These are phyloP conservation scores for Myxozyma geophila DNA, from an alignment of 805 yeast genomes.

Conservation along the genomic window DNA sequence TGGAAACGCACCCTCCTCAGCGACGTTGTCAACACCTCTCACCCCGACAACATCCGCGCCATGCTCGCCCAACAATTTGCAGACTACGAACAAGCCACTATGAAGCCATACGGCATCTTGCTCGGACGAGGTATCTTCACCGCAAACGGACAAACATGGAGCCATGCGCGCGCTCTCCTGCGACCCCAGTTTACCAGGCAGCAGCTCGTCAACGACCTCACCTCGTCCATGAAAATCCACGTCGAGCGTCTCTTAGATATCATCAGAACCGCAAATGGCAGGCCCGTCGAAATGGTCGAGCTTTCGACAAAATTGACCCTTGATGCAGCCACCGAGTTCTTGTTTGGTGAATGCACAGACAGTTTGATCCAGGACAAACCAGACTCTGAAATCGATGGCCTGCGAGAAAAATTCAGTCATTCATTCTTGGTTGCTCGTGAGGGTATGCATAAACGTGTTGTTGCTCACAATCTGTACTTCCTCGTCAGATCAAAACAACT, in stretches of 20 bases:
- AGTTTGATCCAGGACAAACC: not conserved
- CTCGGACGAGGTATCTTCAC: conserved; percentile 48
- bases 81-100: conserved; percentile 36
- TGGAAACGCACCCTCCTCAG: no score
- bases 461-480: conserved; percentile 37
- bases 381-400: not conserved
- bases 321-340: conserved; percentile 45
- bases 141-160: conserved; percentile 45
- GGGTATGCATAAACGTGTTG: conserved; percentile 29
- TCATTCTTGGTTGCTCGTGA: conserved; percentile 38
- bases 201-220: conserved; percentile 39
- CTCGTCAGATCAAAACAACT: conserved; percentile 41
- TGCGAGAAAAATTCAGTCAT: conserved; percentile 24
- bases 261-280: conserved; percentile 13
- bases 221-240: conserved; percentile 38
- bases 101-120: conserved; percentile 20
- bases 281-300: conserved; percentile 39
- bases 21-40: no score
- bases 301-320: conserved; percentile 42
- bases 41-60: conserved; percentile 45
- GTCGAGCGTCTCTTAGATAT: conserved; percentile 35
- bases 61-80: conserved; percentile 43
- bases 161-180: conserved; percentile 46
- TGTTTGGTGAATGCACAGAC: conserved; percentile 43
- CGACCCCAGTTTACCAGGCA: conserved; percentile 46